Base-by-base conservation (phyloP, 768 basidiomycete genomes). In the Serendipita sp. region DNA sequence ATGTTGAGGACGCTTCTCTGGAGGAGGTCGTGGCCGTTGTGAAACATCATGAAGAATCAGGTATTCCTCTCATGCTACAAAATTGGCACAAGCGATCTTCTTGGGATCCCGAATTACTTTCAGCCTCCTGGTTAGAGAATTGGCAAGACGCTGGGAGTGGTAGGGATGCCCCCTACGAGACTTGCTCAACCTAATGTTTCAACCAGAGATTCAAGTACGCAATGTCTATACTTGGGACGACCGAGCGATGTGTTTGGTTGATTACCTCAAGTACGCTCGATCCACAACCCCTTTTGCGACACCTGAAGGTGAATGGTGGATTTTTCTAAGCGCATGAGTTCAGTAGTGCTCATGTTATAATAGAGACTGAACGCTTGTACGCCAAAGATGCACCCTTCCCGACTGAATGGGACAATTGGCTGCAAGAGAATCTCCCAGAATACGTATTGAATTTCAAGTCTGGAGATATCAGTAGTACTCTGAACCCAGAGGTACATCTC, bases 351-450 rank as follows among this genome's bases (percentile, higher is more conserved):
- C 60, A 8, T 53, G 54, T 32, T 37, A 35, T 11, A 54, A 56
- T n/a, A 56, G 65, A 32, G 44, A 16, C 11, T 37, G 65, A 41
- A 88, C 76, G 86, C 34, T 75, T 84, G 7, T 92, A 92, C 69
- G 88, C 86, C 24, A 92, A 92, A 70, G 90, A 92, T 69, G 79
- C 80, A 0, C 76, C 80, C 10, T 91, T 88, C 71, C 90, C 90
- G 0, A 35, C 69, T 45, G 70, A 73, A 69, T 92, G 88, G 88
- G 76, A 76, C 24, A 65, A 81, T 3, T 89, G 86, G 83, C 74
- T 92, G 15, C 68, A 72, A 2, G 70, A 72, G 30, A 75, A 81
- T 35, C 74, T 92, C 44, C 88, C 89, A 0, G 44, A 74, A 2
- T 66, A 69, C 3, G 70, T 89, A 11, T 69, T 83, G 44, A 83